phyloP scores from a whole-genome alignment of 345 rosid genomes.

The Citrus medica region DNA sequence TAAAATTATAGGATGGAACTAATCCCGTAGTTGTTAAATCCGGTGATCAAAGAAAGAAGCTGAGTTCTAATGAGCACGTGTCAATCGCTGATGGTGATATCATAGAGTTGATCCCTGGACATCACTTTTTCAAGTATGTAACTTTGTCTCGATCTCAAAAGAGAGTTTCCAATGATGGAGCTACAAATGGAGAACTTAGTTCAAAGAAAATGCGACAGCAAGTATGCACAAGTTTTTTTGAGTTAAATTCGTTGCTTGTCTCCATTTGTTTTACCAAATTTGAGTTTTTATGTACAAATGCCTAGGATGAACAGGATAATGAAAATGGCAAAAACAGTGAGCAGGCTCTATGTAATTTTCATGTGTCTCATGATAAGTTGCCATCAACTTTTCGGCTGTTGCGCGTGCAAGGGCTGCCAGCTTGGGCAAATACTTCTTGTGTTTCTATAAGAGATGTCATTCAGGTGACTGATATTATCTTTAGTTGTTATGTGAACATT shows the following conservation, averaged over 20 bases:
- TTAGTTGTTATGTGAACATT: background rate
- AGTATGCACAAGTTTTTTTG: constrained; percentile 11
- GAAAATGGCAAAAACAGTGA: constrained; percentile 13
- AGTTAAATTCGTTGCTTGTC: background rate
- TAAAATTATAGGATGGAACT: constrained; percentile 55
- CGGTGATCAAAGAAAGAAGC: constrained; percentile 57
- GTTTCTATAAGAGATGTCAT: constrained; percentile 85
- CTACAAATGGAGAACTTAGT: constrained; percentile 18
- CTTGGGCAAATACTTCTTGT: constrained; percentile 85
- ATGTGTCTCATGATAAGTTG: constrained; percentile 37
- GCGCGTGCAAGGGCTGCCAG: constrained; percentile 68
- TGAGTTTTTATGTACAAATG: background rate
- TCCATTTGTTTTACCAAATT: background rate
- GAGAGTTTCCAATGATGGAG: constrained; percentile 22
- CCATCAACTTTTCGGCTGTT: constrained; percentile 62
- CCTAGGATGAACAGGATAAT: constrained; percentile 31
- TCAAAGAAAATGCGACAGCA: constrained; percentile 47
- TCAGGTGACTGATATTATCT: constrained; percentile 40
- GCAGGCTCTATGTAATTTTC: constrained; percentile 54
- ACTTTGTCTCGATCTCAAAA: constrained; percentile 23
- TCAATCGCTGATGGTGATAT: constrained; percentile 47
- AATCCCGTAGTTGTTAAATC: constrained; percentile 78
- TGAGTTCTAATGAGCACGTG: constrained; percentile 42
- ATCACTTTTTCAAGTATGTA: constrained; percentile 58
- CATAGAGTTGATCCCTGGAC: constrained; percentile 85